phyloP scores from a whole-genome alignment of 306 rosid genomes.

The Benincasa hispida region DNA sequence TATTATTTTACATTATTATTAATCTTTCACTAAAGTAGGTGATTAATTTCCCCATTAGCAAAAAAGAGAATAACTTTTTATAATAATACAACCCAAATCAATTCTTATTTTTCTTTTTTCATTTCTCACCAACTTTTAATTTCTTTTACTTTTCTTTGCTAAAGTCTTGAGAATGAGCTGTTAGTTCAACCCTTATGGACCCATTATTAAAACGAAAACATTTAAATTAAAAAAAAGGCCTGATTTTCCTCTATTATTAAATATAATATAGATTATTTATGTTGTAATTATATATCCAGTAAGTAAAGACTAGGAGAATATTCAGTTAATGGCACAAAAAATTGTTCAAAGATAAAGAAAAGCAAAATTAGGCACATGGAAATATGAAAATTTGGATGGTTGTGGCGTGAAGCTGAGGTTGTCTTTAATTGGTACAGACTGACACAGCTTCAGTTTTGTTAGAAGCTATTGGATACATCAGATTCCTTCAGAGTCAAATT shows the following conservation, averaged over 20 bases:
- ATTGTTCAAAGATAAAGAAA: neutral
- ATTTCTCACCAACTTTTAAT: neutral
- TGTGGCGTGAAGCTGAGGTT: constrained; percentile 28
- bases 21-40: neutral
- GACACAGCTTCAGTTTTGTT: constrained; percentile 99
- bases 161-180: neutral
- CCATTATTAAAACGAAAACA: neutral
- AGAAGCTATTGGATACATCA: constrained; percentile 96
- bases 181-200: neutral
- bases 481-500: constrained; percentile 99
- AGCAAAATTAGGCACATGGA: constrained; percentile 19
- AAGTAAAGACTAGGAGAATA: neutral
- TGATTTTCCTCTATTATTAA: neutral
- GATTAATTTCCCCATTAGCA: neutral
- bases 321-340: neutral
- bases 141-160: neutral
- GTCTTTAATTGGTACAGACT: constrained; percentile 65
- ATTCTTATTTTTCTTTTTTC: neutral
- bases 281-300: too few relatives aligned
- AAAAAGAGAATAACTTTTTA: neutral
- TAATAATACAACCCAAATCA: neutral
- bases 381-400: constrained; percentile 27
- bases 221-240: neutral
- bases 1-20: neutral
- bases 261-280: too few relatives aligned